Base-by-base conservation (phyloP, 176 grass and related monocot genomes). In the Oryza australiensis region DNA sequence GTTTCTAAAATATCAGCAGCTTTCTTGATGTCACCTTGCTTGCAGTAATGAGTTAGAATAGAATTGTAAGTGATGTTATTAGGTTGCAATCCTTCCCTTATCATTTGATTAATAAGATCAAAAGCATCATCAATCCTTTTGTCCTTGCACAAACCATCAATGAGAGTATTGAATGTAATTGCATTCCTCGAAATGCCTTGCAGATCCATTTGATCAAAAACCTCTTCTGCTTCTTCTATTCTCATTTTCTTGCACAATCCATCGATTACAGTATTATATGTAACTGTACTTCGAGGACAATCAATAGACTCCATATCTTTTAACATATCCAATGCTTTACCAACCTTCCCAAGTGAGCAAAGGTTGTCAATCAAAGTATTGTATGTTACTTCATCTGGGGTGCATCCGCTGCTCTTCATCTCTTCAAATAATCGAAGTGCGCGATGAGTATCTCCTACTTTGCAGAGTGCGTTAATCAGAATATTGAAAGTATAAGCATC, bases 181-280 rank as follows among this genome's bases (percentile, higher is more conserved):
- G 88, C 84, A 72, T 91, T 87, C 76, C 90, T 94, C 26, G 89
- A 84, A 77, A 98, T 85, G 18, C 95, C 90, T 12, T 91, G 85
- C 24, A 91, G 26, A 84, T 98, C 95, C 95, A 95, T 98, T 78
- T 98, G 88, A 85, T 93, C 78, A 78, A 98, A 98, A 38, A 98
- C 55, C 24, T 91, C 90, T 72, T 93, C 88, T 37, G 92, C 95
- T 83, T 98, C 92, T 83, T 98, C 90, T 49, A 98, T 89, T 75
- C 86, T 92, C 83, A 86, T 74, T 83, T 93, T 92, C 86, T 98
- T 95, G 87, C 95, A 98, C 51, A 98, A 76, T 3, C 90, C 84
- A 71, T 95, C 86, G 38, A 98, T 93, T 74, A 98, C 74, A 64
- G 87, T 93, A 82, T 91, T 94, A 82, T 95, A 98, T 64, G 82